Evolutionary conservation across 2,329 filamentous ascomycete species (phyloP).

Genomic region (Graphilbum ipis-grandicollis): DNA sequence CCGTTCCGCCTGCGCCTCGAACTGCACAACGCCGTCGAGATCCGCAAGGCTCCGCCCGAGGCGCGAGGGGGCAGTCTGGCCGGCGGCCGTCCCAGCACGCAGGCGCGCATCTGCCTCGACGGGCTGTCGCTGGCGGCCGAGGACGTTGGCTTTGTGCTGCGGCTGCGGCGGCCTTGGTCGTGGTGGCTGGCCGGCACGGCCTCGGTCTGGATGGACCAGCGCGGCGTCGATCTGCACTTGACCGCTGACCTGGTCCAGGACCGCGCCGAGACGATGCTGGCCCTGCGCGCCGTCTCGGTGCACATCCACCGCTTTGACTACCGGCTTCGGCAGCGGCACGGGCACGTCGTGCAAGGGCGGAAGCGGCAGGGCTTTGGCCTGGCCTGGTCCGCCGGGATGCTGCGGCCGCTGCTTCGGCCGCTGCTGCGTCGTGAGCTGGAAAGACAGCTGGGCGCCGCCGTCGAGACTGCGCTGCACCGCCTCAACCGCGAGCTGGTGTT

Average conservation of each 20-base stretch:
- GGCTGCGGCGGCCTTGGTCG: no score
- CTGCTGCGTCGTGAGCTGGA: slow-evolving; percentile 68
- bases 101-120: slow-evolving; percentile 62
- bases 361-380: no score
- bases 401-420: slow-evolving; percentile 55
- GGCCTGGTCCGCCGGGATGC: slow-evolving; percentile 60
- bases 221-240: slow-evolving; percentile 71
- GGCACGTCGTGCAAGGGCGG: no score
- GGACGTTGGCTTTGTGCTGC: slow-evolving; percentile 81
- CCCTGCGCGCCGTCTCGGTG: slow-evolving; percentile 58
- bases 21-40: slow-evolving; percentile 72
- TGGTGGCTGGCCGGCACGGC: slow-evolving; percentile 67
- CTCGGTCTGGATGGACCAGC: slow-evolving; percentile 69
- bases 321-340: slow-evolving; percentile 54
- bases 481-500: slow-evolving; percentile 77
- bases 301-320: slow-evolving; percentile 79
- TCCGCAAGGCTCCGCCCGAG: slow-evolving; percentile 58
- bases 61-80: no score
- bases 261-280: slow-evolving; percentile 63
- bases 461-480: slow-evolving; percentile 51
- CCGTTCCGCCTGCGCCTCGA: slow-evolving; percentile 69
- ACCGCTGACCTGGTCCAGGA: slow-evolving; percentile 72
- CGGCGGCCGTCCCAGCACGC: slow-evolving; percentile 45
- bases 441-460: slow-evolving; percentile 53
- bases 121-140: slow-evolving; percentile 72